Percentiles rank a stretch among this genome's conserved stretches.
Evolutionary conservation across 352 stramenopile species (phyloP).

Genomic region (Phytophthora colocasiae): DNA sequence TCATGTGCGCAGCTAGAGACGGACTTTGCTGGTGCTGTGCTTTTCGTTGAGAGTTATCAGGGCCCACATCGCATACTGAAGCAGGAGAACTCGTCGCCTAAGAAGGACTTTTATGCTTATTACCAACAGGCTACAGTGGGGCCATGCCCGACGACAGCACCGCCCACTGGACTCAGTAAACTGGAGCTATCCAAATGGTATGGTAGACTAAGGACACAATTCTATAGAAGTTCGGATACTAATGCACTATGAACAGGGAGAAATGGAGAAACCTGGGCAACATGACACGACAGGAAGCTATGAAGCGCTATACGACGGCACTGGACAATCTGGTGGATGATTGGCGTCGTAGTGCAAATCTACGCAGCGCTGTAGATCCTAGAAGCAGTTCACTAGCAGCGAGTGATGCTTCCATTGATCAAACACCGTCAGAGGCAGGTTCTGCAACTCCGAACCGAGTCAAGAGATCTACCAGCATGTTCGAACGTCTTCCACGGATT

Average conservation of each 20-base stretch:
- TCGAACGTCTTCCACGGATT: conserved; percentile 69
- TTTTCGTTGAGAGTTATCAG: conserved; percentile 86
- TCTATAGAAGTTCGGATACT: neutral
- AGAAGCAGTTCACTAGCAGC: conserved; percentile 8
- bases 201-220: neutral
- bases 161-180: conserved; percentile 49
- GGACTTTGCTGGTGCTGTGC: conserved; percentile 75
- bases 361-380: conserved; percentile 26
- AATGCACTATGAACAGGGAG: conserved; percentile 42
- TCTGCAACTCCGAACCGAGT: conserved; percentile 19
- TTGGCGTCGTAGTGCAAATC: conserved; percentile 69
- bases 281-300: conserved; percentile 79
- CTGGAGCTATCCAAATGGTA: conserved; percentile 68
- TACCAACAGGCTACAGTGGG: conserved; percentile 80
- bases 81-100: conserved; percentile 73
- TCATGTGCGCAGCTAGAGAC: conserved; percentile 68
- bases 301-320: conserved; percentile 77
- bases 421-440: conserved; percentile 22
- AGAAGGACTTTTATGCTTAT: conserved; percentile 83
- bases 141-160: conserved; percentile 48
- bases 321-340: conserved; percentile 86
- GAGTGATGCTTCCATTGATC: conserved; percentile 27
- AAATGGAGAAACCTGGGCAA: conserved; percentile 78
- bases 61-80: conserved; percentile 80
- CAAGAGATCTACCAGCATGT: conserved; percentile 61